Evolutionary conservation across 2,329 filamentous ascomycete genomes (phyloP).

Genomic region (Xylaria sp.): DNA sequence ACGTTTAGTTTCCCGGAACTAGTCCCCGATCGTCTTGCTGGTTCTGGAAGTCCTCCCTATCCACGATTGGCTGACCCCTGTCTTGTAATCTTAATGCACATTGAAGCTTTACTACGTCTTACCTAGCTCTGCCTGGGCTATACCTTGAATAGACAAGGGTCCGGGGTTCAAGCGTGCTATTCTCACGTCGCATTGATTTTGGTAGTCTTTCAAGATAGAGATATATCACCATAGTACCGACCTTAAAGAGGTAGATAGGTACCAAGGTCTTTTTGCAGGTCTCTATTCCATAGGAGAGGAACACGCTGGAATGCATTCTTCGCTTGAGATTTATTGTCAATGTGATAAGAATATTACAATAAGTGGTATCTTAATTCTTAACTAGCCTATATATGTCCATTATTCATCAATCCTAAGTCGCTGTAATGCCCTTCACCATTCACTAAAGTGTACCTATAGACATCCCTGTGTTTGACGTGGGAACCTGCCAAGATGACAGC

Average conservation of each 20-base stretch:
- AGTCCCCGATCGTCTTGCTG: conserved; percentile 30
- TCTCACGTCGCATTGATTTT: conserved; percentile 19
- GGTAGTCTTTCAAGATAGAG: conserved; percentile 13
- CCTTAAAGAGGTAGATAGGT: not conserved
- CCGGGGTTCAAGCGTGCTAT: conserved; percentile 26
- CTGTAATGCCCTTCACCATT: too few species aligned
- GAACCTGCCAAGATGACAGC: conserved; percentile 26
- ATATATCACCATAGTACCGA: not conserved
- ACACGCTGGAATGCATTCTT: too few species aligned
- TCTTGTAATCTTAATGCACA: conserved; percentile 47
- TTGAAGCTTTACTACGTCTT: conserved; percentile 41
- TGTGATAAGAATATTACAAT: too few species aligned
- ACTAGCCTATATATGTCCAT: too few species aligned
- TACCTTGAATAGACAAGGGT: conserved; percentile 31
- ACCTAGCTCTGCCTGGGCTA: conserved; percentile 32
- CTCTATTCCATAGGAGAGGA: too few species aligned
- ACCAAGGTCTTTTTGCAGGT: not conserved
- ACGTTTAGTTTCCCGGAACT: conserved; percentile 14
- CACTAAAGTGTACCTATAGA: not conserved
- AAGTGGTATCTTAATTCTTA: too few species aligned
- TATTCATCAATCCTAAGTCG: too few species aligned
- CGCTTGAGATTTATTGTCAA: too few species aligned
- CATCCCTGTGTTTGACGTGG: not conserved
- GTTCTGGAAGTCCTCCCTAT: conserved; percentile 30
- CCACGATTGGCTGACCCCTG: conserved; percentile 43